Percentiles rank a stretch among this genome's conserved stretches.
Evolutionary conservation across 2,329 filamentous ascomycete genomes (phyloP).

Genomic region (Zasmidium cellare): DNA sequence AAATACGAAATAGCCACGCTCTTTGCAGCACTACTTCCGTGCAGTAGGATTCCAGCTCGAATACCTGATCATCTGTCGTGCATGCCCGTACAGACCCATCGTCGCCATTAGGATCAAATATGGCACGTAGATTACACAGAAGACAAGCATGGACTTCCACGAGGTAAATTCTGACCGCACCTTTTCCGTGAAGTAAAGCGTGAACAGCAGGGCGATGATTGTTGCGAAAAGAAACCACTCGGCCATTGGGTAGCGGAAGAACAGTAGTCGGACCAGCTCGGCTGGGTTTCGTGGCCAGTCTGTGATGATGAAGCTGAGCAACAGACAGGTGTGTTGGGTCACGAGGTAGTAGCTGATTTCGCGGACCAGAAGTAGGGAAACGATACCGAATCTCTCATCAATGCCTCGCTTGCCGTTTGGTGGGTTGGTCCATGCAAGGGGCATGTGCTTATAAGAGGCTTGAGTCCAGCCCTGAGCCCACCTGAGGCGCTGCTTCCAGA

Average conservation of each 20-base stretch:
- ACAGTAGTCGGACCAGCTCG: constrained; percentile 44
- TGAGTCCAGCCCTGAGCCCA: constrained; percentile 55
- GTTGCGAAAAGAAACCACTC: constrained; percentile 44
- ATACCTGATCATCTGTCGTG: constrained; percentile 48
- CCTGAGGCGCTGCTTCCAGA: constrained; percentile 53
- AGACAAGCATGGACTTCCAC: constrained; percentile 43
- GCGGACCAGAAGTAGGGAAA: constrained; percentile 48
- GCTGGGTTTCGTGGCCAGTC: constrained; percentile 43
- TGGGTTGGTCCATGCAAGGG: constrained; percentile 45
- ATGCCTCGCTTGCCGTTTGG: constrained; percentile 38
- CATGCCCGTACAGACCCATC: constrained; percentile 50
- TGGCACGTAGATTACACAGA: constrained; percentile 45
- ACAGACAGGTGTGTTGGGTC: constrained; percentile 50
- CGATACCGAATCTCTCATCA: constrained; percentile 44
- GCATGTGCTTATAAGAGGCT: constrained; percentile 45
- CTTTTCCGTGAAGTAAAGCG: constrained; percentile 48
- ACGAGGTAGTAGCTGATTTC: constrained; percentile 52
- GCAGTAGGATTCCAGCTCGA: constrained; percentile 52
- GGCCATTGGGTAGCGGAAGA: constrained; percentile 51
- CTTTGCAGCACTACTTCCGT: constrained; percentile 21
- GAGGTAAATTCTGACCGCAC: constrained; percentile 49
- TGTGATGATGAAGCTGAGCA: constrained; percentile 47
- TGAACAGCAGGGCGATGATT: constrained; percentile 45
- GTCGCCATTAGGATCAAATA: constrained; percentile 47
- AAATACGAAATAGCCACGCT: neutral